A percentile compares a stretch with the other conserved stretches of the same genome.
Evolutionary conservation across 108 stramenopile species (phyloP).

Genomic region (Cyclotella atomus): DNA sequence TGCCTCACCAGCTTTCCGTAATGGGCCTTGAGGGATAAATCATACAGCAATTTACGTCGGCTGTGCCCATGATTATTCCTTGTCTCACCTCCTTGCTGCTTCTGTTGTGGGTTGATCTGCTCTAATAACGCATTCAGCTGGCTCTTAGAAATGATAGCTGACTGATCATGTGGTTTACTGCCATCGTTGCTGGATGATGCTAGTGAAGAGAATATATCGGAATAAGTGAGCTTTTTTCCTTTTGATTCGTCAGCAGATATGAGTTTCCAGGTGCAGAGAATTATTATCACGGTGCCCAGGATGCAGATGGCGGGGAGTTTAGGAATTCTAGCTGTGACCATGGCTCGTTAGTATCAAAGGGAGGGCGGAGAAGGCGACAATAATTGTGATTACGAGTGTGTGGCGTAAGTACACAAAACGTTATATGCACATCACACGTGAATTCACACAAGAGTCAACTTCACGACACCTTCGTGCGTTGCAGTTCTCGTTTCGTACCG

Average conservation of each 20-base stretch:
- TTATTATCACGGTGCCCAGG: slow-evolving; percentile 8
- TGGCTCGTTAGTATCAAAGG: background rate
- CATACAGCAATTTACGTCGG: slow-evolving; percentile 40
- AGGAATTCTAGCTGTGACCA: slow-evolving; percentile 3
- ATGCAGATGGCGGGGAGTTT: slow-evolving; percentile 8
- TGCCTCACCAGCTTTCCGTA: slow-evolving; percentile 24
- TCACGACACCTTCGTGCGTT: no score
- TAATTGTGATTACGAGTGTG: no score
- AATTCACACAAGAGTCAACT: no score
- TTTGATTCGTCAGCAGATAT: slow-evolving; percentile 23
- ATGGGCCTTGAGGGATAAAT: slow-evolving; percentile 35
- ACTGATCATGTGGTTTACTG: background rate
- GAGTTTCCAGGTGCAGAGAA: slow-evolving; percentile 5
- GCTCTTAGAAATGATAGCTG: no score
- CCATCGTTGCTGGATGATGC: background rate
- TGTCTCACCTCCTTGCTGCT: background rate
- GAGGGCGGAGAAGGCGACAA: background rate
- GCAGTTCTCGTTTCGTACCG: no score
- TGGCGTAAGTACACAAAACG: no score
- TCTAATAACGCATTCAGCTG: slow-evolving; percentile 4
- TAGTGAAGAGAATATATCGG: slow-evolving; percentile 15
- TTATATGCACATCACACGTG: no score
- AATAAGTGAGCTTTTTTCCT: background rate
- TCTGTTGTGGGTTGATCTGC: background rate
- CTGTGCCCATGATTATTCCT: slow-evolving; percentile 12